Evolutionary conservation across 164 flowering plant genomes (phyloP), one percentile per base, ranked within the genome.

Genomic region (Annona cherimola): DNA sequence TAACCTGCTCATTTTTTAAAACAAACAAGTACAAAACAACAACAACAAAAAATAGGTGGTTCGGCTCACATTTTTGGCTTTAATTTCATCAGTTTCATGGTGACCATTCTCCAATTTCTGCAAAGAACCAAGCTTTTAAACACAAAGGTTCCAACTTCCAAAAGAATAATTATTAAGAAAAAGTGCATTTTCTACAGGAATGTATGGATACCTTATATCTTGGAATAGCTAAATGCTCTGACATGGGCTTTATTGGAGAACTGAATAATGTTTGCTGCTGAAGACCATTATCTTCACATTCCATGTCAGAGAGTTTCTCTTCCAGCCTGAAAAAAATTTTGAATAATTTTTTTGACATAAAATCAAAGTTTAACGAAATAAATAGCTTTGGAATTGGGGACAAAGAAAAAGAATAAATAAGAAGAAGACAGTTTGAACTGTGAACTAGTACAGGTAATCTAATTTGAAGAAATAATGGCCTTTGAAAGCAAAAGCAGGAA

Each of bases 91-190:
- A 76, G 26, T 82, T 63, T 74, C 76, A 77, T 81, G 90, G 80
- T 88, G 84, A 64, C 97, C 98, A 86, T 92, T 90, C 74, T 86
- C 96, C 83, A 81, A 44, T 67, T 50, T 80, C 97, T 94, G 91
- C 85, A 85, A 39, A 18, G 40, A 64, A 40, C 14, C 12, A 64
- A 64, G 41, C 42, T 2, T 1, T 50, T 50, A 11, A 50, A 26
- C 35, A 26, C 35, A 26, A 26, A 26, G 35, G 35, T 26, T 26
- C 35, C 35, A 11, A 50, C 2, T 5, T 16, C 57, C 57, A 50
- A 26, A 26, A 50, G 57, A 50, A 50, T 50, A 50, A 50, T 50
- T 9, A 9, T 2, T 50, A 50, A 16, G 14, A 50, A 50, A 50
- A 11, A 5, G 9, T 50, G 57, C 57, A 50, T 50, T 50, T 50